A percentile compares a stretch with the other conserved stretches of the same genome.
phyloP scores from a whole-genome alignment of 306 rosid species.

The Quercus rubra region DNA sequence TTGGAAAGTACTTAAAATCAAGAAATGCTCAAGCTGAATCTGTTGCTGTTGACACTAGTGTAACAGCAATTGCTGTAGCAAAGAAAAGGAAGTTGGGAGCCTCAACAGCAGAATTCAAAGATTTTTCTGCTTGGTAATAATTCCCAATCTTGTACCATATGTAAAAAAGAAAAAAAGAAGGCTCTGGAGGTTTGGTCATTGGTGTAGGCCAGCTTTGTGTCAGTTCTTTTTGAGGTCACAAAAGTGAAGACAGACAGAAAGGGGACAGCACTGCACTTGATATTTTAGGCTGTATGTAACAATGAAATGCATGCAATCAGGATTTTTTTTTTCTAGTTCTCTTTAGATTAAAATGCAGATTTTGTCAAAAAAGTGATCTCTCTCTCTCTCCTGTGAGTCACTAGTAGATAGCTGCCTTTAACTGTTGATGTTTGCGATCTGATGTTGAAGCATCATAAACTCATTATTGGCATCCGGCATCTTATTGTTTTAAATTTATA shows the following conservation, averaged over 20 bases:
- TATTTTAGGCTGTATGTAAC: neutral
- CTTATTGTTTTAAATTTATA: too few species aligned
- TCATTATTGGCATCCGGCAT: too few species aligned
- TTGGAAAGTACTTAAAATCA: conserved; percentile 87
- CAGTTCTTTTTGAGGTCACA: neutral
- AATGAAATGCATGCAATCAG: neutral
- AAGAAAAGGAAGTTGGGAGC: conserved; percentile 74
- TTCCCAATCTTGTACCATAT: conserved; percentile 24
- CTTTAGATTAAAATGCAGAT: neutral
- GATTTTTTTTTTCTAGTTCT: neutral
- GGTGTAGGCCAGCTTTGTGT: neutral
- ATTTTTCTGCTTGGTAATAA: conserved; percentile 75
- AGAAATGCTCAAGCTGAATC: conserved; percentile 49
- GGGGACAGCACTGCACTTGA: neutral
- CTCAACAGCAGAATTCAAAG: conserved; percentile 52
- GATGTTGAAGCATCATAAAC: too few species aligned
- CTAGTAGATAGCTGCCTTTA: neutral
- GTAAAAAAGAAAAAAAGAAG: neutral
- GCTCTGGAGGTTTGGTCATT: neutral
- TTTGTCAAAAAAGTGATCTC: neutral
- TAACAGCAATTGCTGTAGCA: conserved; percentile 31
- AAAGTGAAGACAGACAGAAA: neutral
- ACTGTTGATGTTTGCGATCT: neutral
- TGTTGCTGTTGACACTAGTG: conserved; percentile 31
- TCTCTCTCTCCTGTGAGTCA: neutral